Conservation (phyloP, 192 early-diverging fungal species). For the Paraglomus occultum region DNA sequence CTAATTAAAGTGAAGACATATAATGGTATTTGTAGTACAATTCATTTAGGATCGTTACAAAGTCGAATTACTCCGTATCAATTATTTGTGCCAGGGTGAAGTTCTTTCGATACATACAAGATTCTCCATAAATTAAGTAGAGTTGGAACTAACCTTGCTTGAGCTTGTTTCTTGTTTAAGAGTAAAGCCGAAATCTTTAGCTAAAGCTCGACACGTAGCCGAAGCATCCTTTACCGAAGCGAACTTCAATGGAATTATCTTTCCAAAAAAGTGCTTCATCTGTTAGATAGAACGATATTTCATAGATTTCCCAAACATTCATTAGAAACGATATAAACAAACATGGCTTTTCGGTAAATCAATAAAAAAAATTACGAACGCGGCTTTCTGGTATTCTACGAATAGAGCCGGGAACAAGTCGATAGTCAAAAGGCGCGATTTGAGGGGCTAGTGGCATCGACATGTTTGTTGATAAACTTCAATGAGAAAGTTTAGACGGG, state of each 20-base stretch:
- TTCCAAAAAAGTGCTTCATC: slow-evolving; percentile 56
- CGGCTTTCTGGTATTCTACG: too few species aligned
- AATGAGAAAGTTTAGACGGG: too few species aligned
- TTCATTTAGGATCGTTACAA: not conserved
- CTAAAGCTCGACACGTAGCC: slow-evolving; percentile 45
- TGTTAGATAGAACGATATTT: not conserved
- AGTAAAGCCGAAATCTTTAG: slow-evolving; percentile 51
- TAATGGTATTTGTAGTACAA: not conserved
- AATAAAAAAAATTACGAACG: too few species aligned
- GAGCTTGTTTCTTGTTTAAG: slow-evolving; percentile 61
- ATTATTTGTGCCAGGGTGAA: slow-evolving; percentile 11
- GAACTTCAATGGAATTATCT: slow-evolving; percentile 48
- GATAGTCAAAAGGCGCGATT: too few species aligned
- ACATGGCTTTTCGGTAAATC: too few species aligned
- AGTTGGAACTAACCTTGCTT: slow-evolving; percentile 46
- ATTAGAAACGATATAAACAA: too few species aligned
- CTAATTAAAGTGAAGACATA: slow-evolving; percentile 24
- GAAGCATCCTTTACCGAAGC: slow-evolving; percentile 42
- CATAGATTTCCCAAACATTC: too few species aligned
- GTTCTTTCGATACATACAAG: not conserved
- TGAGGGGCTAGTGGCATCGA: too few species aligned
- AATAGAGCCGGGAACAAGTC: too few species aligned
- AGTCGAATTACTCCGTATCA: not conserved
- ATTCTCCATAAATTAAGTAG: not conserved
- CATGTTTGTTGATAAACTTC: too few species aligned